Conservation (phyloP, 352 stramenopile genomes). For the Phytophthora citricola region DNA sequence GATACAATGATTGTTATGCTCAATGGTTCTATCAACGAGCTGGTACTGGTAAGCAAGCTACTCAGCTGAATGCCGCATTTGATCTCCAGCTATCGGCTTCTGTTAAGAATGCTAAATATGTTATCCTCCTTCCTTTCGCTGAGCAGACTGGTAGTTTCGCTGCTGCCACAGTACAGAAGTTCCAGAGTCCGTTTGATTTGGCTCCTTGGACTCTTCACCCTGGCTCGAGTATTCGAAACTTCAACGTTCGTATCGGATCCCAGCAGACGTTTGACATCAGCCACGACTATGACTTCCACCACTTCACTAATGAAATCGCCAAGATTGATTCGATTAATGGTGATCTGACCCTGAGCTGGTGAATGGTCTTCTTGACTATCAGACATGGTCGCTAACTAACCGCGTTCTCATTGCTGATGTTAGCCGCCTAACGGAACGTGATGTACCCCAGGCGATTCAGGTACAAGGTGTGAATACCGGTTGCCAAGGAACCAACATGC, state of each 20-base stretch:
- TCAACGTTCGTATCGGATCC: conserved; percentile 4
- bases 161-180: background rate
- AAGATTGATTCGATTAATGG: conserved; percentile 24
- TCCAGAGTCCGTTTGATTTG: background rate
- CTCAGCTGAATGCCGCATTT: conserved; percentile 1
- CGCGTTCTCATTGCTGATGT: background rate
- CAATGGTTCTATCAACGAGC: conserved; percentile 17
- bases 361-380: conserved; percentile 1
- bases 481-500: background rate
- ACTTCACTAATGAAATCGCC: background rate
- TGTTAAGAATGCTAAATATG: conserved; percentile 9
- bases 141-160: conserved; percentile 4
- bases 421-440: background rate
- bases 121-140: background rate
- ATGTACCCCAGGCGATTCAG: background rate
- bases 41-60: background rate
- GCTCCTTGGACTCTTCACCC: conserved; percentile 6
- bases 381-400: conserved; percentile 5
- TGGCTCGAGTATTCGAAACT: conserved; percentile 1
- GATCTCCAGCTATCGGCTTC: conserved; percentile 8
- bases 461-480: background rate
- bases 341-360: conserved; percentile 6
- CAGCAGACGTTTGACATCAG: background rate
- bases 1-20: conserved; percentile 10
- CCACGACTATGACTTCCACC: background rate